Evolutionary conservation across 2,329 filamentous ascomycete species (phyloP), one percentile per base, ranked within the genome.

Genomic region (Clonostachys sp.): DNA sequence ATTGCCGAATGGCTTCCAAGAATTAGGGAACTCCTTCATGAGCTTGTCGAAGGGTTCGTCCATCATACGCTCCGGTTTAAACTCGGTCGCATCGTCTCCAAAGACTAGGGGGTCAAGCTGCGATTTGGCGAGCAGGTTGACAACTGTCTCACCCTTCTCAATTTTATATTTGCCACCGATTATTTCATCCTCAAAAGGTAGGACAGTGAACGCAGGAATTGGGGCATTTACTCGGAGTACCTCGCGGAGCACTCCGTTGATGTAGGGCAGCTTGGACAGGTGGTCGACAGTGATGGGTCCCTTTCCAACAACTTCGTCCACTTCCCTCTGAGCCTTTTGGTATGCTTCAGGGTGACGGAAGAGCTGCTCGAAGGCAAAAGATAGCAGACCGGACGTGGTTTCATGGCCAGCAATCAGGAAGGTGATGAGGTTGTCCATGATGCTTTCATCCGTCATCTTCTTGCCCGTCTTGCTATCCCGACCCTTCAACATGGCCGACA

Each of bases 371-470:
- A 84, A 75, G 1, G 74, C 62, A 53, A 84, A 87, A 2, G 80
- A 75, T n/a, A 87, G 61, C 7, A 83, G 63, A 5, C 82, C 82
- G 5, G 78, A 77, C 0, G 84, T 83, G 0, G 84, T 88, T 52
- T 87, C 84, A 54, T 86, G 83, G 6, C 83, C 58, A 44, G 81
- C 81, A 53, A 83, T 80, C n/a, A 87, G 63, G 55, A 87, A 87
- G 0, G 83, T 87, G 47, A 85, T 80, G 67, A 88, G 77, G 53
- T 89, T 87, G 58, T 84, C 74, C 33, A 79, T 72, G 53, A 87
- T 84, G 34, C 71, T 76, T 5, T 74, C 65, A 52, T 86, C 79
- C 0, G 68, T 74, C 60, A 89, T 70, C 8, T 72, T 72, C 53
- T 81, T 68, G 12, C 84, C 83, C 4, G 84, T 87, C 65, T 81